Evolutionary conservation across 2,329 filamentous ascomycete species (phyloP).

Genomic region (Trichoderma afroharzianum): DNA sequence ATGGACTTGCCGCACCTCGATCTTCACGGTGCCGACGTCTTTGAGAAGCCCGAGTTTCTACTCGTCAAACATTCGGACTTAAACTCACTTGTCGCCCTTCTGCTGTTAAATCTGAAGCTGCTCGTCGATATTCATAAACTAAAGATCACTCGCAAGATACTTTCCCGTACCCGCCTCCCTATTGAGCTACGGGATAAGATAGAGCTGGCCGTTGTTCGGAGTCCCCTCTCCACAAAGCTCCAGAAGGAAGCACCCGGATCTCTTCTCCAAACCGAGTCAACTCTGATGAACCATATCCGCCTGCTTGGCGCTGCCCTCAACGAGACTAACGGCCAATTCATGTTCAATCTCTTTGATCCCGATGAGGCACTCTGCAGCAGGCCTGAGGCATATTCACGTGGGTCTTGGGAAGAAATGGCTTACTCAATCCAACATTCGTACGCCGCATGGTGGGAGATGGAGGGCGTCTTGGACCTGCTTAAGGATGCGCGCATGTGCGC

Average conservation of each 20-base stretch:
- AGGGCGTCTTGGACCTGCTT: background rate
- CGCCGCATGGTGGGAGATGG: background rate
- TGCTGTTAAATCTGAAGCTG: background rate
- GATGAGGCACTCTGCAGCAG: background rate
- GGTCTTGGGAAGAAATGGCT: background rate
- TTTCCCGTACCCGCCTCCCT: background rate
- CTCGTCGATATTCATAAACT: background rate
- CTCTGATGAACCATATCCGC: background rate
- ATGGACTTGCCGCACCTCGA: conserved; percentile 29
- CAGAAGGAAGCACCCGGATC: background rate
- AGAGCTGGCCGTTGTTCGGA: background rate
- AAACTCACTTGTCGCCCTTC: background rate
- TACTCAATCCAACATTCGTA: background rate
- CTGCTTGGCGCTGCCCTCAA: background rate
- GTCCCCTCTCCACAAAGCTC: background rate
- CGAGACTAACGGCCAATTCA: background rate
- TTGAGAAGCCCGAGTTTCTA: conserved; percentile 31
- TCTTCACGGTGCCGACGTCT: conserved; percentile 36
- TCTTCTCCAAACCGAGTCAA: background rate
- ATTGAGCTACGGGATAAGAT: background rate
- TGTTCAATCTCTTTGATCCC: background rate
- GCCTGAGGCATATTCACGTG: background rate
- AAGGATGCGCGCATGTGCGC: background rate
- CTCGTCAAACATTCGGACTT: background rate
- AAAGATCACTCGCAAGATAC: background rate